These are phyloP conservation scores for Globisporangium rhizosaccharum DNA, from an alignment of 352 stramenopile species.

Conservation along the genomic window DNA sequence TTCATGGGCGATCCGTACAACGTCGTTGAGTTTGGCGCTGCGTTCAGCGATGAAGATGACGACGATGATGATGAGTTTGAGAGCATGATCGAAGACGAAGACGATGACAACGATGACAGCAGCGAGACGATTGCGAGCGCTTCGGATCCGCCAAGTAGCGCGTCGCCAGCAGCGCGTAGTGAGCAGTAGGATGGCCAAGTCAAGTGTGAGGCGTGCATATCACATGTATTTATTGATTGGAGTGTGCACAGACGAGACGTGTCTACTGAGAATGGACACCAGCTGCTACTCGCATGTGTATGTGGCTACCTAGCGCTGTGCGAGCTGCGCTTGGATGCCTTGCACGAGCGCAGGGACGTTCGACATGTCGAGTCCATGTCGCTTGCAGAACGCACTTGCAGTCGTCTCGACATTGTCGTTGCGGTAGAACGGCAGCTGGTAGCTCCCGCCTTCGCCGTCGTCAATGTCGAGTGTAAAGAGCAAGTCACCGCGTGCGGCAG, in stretches of 20 bases:
- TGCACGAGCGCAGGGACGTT: conserved; percentile 60
- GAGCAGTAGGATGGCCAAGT: neutral
- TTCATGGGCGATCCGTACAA: conserved; percentile 1
- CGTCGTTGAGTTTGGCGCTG: neutral
- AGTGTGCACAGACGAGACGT: neutral
- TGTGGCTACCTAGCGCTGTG: conserved; percentile 18
- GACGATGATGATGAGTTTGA: conserved; percentile 6
- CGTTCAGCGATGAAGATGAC: conserved; percentile 9
- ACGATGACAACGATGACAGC: neutral
- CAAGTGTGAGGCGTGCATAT: too few relatives aligned
- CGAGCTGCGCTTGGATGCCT: conserved; percentile 44
- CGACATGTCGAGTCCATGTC: conserved; percentile 41
- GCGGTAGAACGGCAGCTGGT: conserved; percentile 38
- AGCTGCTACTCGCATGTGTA: neutral
- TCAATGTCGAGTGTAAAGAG: conserved; percentile 75
- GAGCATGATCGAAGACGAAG: conserved; percentile 1
- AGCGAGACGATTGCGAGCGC: neutral
- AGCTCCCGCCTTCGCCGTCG: conserved; percentile 38
- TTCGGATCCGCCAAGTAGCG: neutral
- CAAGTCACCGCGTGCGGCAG: conserved; percentile 21
- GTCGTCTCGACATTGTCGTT: conserved; percentile 44
- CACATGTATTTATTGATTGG: too few relatives aligned
- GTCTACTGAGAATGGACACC: neutral
- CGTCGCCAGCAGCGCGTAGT: neutral
- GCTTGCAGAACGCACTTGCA: conserved; percentile 51